A percentile compares a stretch with the other conserved stretches of the same genome.
phyloP scores from a whole-genome alignment of 345 rosid genomes.

The Hirschfeldia incana region DNA sequence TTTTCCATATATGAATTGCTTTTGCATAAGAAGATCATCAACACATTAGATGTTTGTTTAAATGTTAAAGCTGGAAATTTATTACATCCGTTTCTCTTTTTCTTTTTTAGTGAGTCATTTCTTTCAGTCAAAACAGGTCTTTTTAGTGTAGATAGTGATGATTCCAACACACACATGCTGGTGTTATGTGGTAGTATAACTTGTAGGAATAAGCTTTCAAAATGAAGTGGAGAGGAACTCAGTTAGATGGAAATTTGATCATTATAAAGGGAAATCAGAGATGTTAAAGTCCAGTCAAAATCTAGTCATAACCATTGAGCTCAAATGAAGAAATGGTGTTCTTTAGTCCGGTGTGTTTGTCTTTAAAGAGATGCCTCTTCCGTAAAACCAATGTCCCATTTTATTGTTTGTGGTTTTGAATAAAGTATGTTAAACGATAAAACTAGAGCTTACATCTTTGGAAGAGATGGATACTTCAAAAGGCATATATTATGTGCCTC shows the following conservation, averaged over 20 bases:
- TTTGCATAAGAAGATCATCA: slow-evolving; percentile 21
- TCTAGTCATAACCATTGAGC: slow-evolving; percentile 1
- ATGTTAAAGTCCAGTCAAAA: background rate
- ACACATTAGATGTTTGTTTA: slow-evolving; percentile 17
- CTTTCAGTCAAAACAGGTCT: background rate
- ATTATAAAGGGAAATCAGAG: background rate
- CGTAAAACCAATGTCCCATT: background rate
- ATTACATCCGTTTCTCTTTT: background rate
- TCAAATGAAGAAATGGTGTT: background rate
- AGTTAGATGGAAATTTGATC: background rate
- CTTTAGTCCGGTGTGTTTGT: background rate
- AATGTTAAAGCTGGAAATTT: slow-evolving; percentile 26
- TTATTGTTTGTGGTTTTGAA: background rate
- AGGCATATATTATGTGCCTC: background rate
- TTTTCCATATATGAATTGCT: slow-evolving; percentile 14
- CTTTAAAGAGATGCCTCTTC: background rate
- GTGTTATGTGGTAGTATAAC: slow-evolving; percentile 10
- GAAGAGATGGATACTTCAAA: background rate
- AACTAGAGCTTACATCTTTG: background rate
- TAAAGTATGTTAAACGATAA: background rate
- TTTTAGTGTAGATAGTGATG: background rate
- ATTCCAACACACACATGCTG: background rate
- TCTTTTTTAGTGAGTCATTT: background rate
- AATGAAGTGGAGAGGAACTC: background rate
- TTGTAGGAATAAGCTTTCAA: background rate